Evolutionary conservation across 345 rosid species (phyloP), one percentile per base, ranked within the genome.

Genomic region (Rhodomyrtus tomentosa): DNA sequence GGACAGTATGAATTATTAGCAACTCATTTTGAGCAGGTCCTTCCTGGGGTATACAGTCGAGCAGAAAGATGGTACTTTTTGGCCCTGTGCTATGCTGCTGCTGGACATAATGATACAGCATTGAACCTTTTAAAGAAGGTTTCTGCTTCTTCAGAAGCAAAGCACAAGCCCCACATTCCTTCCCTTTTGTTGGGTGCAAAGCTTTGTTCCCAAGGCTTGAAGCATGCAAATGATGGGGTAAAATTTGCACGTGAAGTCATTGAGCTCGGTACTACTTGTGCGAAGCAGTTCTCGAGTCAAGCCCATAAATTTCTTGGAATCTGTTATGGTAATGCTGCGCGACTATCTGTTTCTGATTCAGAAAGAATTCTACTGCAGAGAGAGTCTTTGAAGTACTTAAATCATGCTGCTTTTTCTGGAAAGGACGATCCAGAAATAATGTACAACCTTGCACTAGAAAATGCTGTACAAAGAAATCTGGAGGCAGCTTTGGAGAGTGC

Each of bases 1-100:
- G 98, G 95, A 73, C 92, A 91, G 79, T 94, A 87, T 85, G 95
- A 94, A 83, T 86, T 93, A 84, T 85, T 96, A 82, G 98, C 98
- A 10, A 88, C 87, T 85, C 92, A 95, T 88, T 90, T 93, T 74
- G 99, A 95, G 91, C 94, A 90, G 90, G 91, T 85, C 83, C 90
- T 92, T 87, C 99, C 99, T 0, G 95, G 96, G 59, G 88, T 88
- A 84, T 98, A 94, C 80, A 85, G 84, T 55, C 91, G 98, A 83
- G 92, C 92, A 53, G 98, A 94, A 80, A 93, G 99, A 89, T 98
- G 99, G 98, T 93, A 93, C 89, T 84, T 92, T 87, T 98, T 98
- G 80, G 96, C 98, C 55, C 96, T 96, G 80, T 96, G 98, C 90
- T 95, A 95, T 86, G 88, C 89, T 86, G 98, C 98, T 86, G 94